Conservation (phyloP, 2,329 filamentous ascomycete genomes). For the Onygenales sp. region DNA sequence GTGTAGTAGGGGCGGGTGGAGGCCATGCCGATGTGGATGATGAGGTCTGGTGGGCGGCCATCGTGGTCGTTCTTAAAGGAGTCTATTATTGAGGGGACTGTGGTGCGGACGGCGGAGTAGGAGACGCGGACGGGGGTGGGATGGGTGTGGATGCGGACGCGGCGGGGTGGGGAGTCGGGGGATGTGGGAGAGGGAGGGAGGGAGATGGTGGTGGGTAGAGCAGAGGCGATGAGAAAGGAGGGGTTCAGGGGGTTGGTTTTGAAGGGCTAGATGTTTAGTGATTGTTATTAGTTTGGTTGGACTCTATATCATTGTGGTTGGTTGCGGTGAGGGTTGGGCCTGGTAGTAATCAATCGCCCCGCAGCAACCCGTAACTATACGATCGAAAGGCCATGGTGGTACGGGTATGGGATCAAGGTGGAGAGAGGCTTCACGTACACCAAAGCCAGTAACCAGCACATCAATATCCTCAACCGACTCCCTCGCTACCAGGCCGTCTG, state of each 20-base stretch:
- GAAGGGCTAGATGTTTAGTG: conserved; percentile 54
- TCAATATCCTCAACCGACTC: conserved; percentile 32
- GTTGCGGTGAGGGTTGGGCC: not conserved
- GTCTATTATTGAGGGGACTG: conserved; percentile 56
- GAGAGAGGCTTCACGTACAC: conserved; percentile 20
- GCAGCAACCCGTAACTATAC: not conserved
- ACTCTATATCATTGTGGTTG: not conserved
- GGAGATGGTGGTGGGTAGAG: conserved; percentile 57
- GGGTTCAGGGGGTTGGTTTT: conserved; percentile 66
- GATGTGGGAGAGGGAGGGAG: conserved; percentile 15
- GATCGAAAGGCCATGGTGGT: conserved; percentile 4
- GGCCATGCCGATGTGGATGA: conserved; percentile 75
- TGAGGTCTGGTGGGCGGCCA: conserved; percentile 48
- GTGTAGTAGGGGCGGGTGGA: conserved; percentile 55
- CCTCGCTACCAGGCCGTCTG: conserved; percentile 17
- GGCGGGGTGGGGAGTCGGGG: conserved; percentile 15
- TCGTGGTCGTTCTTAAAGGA: conserved; percentile 30
- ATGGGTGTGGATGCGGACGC: conserved; percentile 41
- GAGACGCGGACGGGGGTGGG: conserved; percentile 59
- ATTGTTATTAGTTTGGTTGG: not conserved
- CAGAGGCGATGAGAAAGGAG: conserved; percentile 66
- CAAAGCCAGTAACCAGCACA: conserved; percentile 39
- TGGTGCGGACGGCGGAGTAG: conserved; percentile 55
- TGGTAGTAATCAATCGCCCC: not conserved
- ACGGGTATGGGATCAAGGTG: not conserved